Evolutionary conservation across 1,284 basidiomycete species (phyloP), one percentile per base, ranked within the genome.

Genomic region (Sporisorium graminicola): DNA sequence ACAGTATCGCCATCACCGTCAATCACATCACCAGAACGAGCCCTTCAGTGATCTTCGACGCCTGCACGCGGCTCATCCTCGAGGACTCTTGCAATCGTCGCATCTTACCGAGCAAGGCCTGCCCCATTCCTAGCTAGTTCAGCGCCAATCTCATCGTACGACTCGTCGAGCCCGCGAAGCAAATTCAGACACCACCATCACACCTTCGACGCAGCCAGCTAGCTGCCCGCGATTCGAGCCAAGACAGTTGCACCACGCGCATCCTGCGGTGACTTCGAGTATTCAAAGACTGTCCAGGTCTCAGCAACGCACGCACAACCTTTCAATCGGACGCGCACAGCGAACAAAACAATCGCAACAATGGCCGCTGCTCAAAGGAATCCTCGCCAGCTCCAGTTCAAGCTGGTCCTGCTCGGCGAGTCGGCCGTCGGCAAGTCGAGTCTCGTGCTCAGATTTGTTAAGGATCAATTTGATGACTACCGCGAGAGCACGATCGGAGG

Each of bases 381-480:
- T 43, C 65, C 73, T 31, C 74, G 66, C 35, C 57, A 57, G 71
- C 64, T 80, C 22, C 77, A 79, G 37, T 81, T 81, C 80, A 82
- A 82, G 74, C 76, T 82, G 40, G 77, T 58, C 18, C 53, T 79
- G 35, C 58, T 81, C 94, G 80, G 95, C 83, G 95, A 98, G 88
- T 96, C 94, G 50, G 95, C 96, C 50, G 95, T 98, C 49, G 95
- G 95, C 65, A 98, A 98, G 89, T 97, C 94, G 72, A 95, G 94
- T 88, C 88, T 98, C 67, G 96, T 98, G 60, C 88, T 98, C 76
- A 90, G 95, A 66, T 98, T 98, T 83, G 95, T 98, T 79, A 93
- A 96, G 87, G 93, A 97, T 86, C 95, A 98, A 86, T 98, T 98
- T 82, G 95, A 97, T 81, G 95, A 98, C 87, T 98, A 96, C 87